A percentile compares a stretch with the other conserved stretches of the same genome.
phyloP scores from a whole-genome alignment of 1,284 basidiomycete species.

The Trichosporon inkin region DNA sequence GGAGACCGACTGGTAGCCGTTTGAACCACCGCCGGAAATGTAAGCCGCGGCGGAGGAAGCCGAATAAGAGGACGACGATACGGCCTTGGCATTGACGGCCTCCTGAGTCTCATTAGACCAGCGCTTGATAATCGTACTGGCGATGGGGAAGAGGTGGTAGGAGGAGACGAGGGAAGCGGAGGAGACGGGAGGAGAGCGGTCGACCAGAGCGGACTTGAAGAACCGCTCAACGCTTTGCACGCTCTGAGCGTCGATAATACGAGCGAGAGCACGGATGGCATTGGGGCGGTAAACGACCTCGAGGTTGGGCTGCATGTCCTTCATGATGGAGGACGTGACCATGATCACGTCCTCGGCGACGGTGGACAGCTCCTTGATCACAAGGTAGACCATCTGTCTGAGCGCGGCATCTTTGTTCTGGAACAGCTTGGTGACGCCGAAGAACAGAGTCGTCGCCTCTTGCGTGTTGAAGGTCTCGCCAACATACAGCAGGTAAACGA shows the following conservation, averaged over 20 bases:
- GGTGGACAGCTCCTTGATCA: slow-evolving; percentile 94
- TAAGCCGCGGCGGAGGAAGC: slow-evolving; percentile 58
- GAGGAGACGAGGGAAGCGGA: slow-evolving; percentile 95
- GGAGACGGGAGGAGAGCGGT: slow-evolving; percentile 91
- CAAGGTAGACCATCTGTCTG: slow-evolving; percentile 96
- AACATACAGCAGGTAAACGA: slow-evolving; percentile 92
- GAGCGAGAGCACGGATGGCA: slow-evolving; percentile 90
- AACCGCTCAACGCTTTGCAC: slow-evolving; percentile 97
- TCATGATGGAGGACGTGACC: slow-evolving; percentile 99
- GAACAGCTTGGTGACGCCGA: slow-evolving; percentile 97
- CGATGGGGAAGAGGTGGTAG: slow-evolving; percentile 90
- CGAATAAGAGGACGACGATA: slow-evolving; percentile 55
- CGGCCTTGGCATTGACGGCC: slow-evolving; percentile 84
- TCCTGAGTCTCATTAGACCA: slow-evolving; percentile 99
- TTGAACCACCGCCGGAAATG: slow-evolving; percentile 32
- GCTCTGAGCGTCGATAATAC: slow-evolving; percentile 76
- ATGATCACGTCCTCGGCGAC: slow-evolving; percentile 99
- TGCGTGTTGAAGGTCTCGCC: slow-evolving; percentile 93
- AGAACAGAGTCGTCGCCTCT: slow-evolving; percentile 97
- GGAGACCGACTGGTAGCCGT: slow-evolving; percentile 69
- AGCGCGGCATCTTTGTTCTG: slow-evolving; percentile 98
- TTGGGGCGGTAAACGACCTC: slow-evolving; percentile 99
- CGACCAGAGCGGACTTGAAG: slow-evolving; percentile 99
- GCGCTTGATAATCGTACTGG: slow-evolving; percentile 91
- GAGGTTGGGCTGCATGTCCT: slow-evolving; percentile 99